A percentile compares a stretch with the other conserved stretches of the same genome.
Evolutionary conservation across 768 basidiomycete genomes (phyloP).

Genomic region (Lyophyllum shimeji): DNA sequence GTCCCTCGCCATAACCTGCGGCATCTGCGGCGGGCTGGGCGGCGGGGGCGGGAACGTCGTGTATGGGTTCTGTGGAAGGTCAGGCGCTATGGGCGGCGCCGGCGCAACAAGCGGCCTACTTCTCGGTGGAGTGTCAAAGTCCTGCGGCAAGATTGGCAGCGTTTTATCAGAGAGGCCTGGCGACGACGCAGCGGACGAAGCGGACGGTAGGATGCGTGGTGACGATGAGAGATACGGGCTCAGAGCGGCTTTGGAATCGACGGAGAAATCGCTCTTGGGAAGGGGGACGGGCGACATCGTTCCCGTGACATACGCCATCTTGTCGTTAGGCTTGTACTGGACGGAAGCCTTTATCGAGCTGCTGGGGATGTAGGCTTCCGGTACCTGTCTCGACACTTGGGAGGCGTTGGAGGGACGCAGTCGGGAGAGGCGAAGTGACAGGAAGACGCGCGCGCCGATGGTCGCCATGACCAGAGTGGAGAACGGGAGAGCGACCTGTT

Average conservation of each 20-base stretch:
- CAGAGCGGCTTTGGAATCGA: not conserved
- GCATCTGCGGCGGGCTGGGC: not conserved
- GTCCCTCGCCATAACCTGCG: not conserved
- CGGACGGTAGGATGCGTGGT: not conserved
- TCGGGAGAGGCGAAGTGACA: slow-evolving; percentile 3
- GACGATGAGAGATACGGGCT: not conserved
- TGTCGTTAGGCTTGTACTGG: not conserved
- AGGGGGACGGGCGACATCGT: not conserved
- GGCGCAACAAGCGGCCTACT: not conserved
- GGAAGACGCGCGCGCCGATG: slow-evolving; percentile 13
- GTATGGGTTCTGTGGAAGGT: not conserved
- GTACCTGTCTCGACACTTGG: not conserved
- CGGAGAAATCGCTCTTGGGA: not conserved
- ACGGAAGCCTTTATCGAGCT: not conserved
- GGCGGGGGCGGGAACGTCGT: slow-evolving; percentile 3
- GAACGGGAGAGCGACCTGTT: slow-evolving; percentile 6
- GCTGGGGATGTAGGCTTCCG: not conserved
- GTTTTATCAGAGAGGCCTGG: not conserved
- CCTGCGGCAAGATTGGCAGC: not conserved
- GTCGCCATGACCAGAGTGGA: slow-evolving; percentile 11
- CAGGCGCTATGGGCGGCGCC: not conserved
- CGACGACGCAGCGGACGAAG: not conserved
- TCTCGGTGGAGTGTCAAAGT: not conserved
- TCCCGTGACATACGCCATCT: not conserved
- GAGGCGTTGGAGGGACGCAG: not conserved